Conservation (phyloP, 2,329 filamentous ascomycete species). For the Claviceps sp. region DNA sequence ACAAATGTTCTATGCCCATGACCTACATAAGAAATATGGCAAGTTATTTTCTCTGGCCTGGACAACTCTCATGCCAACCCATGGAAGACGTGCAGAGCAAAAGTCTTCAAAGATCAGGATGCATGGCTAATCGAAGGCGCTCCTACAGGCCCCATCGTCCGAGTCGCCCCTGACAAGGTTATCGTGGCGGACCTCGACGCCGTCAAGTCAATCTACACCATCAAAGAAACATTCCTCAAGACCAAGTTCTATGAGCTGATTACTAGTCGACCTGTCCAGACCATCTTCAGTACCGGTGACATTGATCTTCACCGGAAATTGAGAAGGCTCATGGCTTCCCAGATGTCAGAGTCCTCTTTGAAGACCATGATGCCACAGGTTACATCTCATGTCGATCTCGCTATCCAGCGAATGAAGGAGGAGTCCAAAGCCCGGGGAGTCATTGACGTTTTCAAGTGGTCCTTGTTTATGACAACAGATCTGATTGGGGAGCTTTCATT, state of each 20-base stretch:
- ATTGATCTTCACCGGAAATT: slow-evolving; percentile 24
- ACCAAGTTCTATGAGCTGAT: slow-evolving; percentile 11
- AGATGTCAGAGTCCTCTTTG: slow-evolving; percentile 25
- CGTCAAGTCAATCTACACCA: slow-evolving; percentile 20
- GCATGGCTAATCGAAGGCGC: not conserved
- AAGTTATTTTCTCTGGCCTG: not conserved
- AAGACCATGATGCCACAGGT: slow-evolving; percentile 20
- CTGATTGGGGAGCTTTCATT: slow-evolving; percentile 40
- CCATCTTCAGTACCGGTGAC: slow-evolving; percentile 27
- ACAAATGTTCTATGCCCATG: slow-evolving; percentile 10
- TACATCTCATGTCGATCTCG: slow-evolving; percentile 20
- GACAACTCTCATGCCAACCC: too few relatives aligned
- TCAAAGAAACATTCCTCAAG: slow-evolving; percentile 15
- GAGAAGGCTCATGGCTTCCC: slow-evolving; percentile 27
- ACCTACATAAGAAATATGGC: slow-evolving; percentile 14
- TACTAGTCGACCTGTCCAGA: slow-evolving; percentile 8
- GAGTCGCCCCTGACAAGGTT: slow-evolving; percentile 13
- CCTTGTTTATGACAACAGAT: slow-evolving; percentile 39
- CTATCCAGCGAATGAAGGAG: slow-evolving; percentile 29
- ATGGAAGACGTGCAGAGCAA: too few relatives aligned
- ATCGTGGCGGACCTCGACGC: slow-evolving; percentile 11
- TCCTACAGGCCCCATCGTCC: slow-evolving; percentile 13
- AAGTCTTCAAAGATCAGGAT: not conserved
- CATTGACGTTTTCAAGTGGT: slow-evolving; percentile 40
- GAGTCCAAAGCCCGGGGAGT: slow-evolving; percentile 24